Base-by-base conservation (phyloP, 1,284 basidiomycete genomes). In the Mixia osmundae region DNA sequence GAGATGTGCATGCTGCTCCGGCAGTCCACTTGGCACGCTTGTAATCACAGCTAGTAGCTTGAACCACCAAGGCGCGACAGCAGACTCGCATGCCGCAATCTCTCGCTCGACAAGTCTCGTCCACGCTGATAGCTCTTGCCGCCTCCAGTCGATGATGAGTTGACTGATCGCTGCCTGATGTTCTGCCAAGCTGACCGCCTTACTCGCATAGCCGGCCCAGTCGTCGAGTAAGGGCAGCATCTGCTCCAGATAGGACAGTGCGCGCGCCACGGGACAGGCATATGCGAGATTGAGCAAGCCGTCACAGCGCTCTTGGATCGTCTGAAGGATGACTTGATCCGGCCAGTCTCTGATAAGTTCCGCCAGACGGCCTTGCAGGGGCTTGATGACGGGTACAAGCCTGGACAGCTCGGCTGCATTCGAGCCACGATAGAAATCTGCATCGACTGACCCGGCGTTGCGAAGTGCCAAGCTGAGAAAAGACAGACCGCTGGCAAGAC, bases 131-230 rank as follows among this genome's bases (percentile, higher is more conserved):
- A 97, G 60, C 54, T 99, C 91, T 37, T 89, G 59, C 28, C 78
- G 68, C 37, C 91, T 67, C 91, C 91, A 97, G 19, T 71, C 67
- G 32, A 97, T 71, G 36, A 97, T 78, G 31, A 87, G 65, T 15
- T 57, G 58, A 4, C 69, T 76, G 21, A 94, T 57, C 9, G 62
- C 62, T 19, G 70, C 65, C 40, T 74, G 77, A 49, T 77, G 65
- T 1, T 53, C 43, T 47, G 68, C 70, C 40, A 99, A 65, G 18
- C 72, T 73, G 50, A 87, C 94, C 33, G 76, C 72, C 18, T 69
- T 65, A 57, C 83, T 87, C 9, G 89, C 76, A 49, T 79, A 97
- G 48, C 74, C 73, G 54, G 97, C 83, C 91, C 91, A 99, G 52
- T 97, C 91, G 43, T 91, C 80, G 8, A 73, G 80, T 45, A 91